Percentiles rank a stretch among this genome's conserved stretches.
Evolutionary conservation across 1,284 basidiomycete genomes (phyloP).

Genomic region (Lentinula novae-zelandiae): DNA sequence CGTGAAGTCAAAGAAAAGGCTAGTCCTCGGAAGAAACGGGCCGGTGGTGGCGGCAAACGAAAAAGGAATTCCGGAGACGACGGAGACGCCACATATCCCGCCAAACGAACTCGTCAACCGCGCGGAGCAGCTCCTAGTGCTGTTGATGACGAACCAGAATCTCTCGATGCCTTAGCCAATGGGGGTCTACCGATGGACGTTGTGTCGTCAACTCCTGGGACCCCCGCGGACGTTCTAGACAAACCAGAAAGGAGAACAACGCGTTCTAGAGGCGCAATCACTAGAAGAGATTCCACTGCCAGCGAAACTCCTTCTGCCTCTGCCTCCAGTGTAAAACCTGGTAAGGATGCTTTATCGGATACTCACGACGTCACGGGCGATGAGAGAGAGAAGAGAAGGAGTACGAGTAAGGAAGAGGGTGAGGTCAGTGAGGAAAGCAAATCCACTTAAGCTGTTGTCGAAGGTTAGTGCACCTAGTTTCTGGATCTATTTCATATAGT

Average conservation of each 20-base stretch:
- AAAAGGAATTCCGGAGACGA: constrained; percentile 7
- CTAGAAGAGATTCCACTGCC: constrained; percentile 7
- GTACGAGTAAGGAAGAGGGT: constrained; percentile 11
- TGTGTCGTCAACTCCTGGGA: background rate
- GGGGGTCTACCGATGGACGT: background rate
- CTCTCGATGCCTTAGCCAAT: background rate
- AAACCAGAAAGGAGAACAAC: constrained; percentile 9
- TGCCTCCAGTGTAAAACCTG: background rate
- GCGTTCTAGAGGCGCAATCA: constrained; percentile 6
- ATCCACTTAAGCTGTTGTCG: background rate
- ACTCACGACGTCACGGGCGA: background rate
- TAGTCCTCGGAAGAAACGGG: constrained; percentile 13
- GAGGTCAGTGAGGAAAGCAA: constrained; percentile 9
- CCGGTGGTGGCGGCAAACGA: constrained; percentile 9
- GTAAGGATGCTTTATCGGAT: background rate
- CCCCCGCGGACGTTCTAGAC: background rate
- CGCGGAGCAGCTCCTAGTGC: background rate
- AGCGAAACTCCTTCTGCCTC: constrained; percentile 6
- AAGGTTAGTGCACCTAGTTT: background rate
- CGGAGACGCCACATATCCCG: constrained; percentile 9
- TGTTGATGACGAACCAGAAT: constrained; percentile 1
- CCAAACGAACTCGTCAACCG: constrained; percentile 8
- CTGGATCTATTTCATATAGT: background rate
- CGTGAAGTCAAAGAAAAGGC: constrained; percentile 8
- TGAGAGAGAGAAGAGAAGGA: constrained; percentile 3